Evolutionary conservation across 768 basidiomycete genomes (phyloP), one percentile per base, ranked within the genome.

Genomic region (Cystobasidiopsis lactophilus): DNA sequence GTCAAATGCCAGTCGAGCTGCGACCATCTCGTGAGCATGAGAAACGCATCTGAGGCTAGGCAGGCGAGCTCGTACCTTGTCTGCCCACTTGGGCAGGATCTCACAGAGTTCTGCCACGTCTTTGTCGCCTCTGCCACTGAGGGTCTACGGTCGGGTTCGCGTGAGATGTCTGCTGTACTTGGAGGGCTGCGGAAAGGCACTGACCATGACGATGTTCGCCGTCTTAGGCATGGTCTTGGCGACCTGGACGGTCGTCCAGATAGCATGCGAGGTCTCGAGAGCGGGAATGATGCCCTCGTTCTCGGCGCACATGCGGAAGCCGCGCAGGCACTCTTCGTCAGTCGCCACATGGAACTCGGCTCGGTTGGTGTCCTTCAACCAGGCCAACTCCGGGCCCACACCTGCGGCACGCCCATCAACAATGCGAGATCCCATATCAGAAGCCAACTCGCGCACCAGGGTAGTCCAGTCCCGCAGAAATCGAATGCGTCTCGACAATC

Each of bases 301-400:
- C 66, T 96, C 86, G 0, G 86, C 95, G 61, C 80, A 74, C 69
- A 86, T 72, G 53, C 86, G 72, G 75, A 98, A 96, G 1, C 85
- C 93, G 38, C 85, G 75, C 27, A 96, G 71, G 4, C 86, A 86
- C 60, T 98, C 74, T 66, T 93, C 86, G 63, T 98, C 93, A 3
- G 83, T 93, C 9, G 89, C 91, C 14, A 75, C 79, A 19, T 83
- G 77, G 65, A 96, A 98, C 64, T 93, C 85, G 0, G 86, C 93
- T 55, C 93, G 73, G 18, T 82, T 82, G 3, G 80, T 81, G 63
- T 95, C 88, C 68, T 95, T 95, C 64, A 98, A 71, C 81, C 84
- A 93, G 43, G 91, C 82, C 64, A 96, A 93, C 67, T 98, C 93
- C 9, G 93, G 93, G 21, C 93, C 93, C 46, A 98, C 91, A 57